Percentiles rank a stretch among this genome's conserved stretches.
These are phyloP conservation scores for Leersia perrieri DNA, from an alignment of 176 grass and related monocot genomes.

Conservation along the genomic window DNA sequence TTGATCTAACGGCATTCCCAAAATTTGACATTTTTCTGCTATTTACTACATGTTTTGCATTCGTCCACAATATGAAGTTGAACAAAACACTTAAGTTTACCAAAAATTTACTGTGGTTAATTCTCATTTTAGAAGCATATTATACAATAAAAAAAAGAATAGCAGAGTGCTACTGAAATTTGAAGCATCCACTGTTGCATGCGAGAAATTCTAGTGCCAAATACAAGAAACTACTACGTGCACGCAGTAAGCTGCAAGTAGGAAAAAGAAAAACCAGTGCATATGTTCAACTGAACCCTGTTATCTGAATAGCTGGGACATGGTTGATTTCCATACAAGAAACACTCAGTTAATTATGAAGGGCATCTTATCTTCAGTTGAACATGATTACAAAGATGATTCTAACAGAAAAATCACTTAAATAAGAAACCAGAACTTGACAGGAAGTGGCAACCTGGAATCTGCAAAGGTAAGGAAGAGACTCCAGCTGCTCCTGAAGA, in stretches of 20 bases:
- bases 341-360: not conserved
- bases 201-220: not conserved
- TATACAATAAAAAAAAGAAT: not conserved
- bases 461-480: constrained; percentile 98
- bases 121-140: not conserved
- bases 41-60: not conserved
- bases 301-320: constrained; percentile 15
- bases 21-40: not conserved
- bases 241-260: not conserved
- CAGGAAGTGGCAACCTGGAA: constrained; percentile 69
- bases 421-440: constrained; percentile 25
- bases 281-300: not conserved
- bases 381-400: not conserved
- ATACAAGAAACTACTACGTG: not conserved
- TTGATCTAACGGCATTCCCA: not conserved
- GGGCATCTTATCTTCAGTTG: not conserved
- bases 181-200: not conserved
- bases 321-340: not conserved
- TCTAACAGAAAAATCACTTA: constrained; percentile 6
- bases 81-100: constrained; percentile 11
- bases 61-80: not conserved
- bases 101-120: not conserved
- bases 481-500: constrained; percentile 97
- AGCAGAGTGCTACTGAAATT: not conserved
- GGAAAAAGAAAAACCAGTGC: not conserved